These are phyloP conservation scores for Auxenochlorella pyrenoidosa DNA, from an alignment of 139 green algal genomes.

Conservation along the genomic window DNA sequence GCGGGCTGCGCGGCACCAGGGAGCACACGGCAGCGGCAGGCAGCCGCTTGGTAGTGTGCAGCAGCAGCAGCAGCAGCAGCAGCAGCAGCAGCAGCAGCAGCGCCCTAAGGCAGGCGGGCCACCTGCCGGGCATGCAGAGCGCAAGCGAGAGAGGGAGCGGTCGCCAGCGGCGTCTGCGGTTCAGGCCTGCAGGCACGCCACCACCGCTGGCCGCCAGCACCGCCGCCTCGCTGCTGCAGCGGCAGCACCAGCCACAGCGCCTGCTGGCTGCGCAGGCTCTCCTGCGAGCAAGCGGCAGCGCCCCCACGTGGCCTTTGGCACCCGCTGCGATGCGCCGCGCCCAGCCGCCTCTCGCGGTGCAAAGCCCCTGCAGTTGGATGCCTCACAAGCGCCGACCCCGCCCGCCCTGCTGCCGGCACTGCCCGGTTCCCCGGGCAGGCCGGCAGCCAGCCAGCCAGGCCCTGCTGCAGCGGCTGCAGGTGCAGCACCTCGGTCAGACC, in stretches of 20 bases:
- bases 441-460: background rate
- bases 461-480: background rate
- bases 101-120: background rate
- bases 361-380: background rate
- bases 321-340: slow-evolving; percentile 13
- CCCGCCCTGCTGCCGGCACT: slow-evolving; percentile 1
- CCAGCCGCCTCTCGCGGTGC: background rate
- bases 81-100: background rate
- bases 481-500: background rate
- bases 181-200: background rate
- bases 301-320: slow-evolving; percentile 24
- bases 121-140: background rate
- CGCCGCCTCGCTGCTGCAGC: no score
- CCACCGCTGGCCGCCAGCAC: no score
- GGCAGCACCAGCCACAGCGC: no score
- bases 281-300: slow-evolving; percentile 14
- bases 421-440: background rate
- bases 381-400: background rate
- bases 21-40: background rate
- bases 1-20: background rate
- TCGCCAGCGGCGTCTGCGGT: no score
- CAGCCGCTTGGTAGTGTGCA: slow-evolving; percentile 12
- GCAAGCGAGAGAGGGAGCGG: background rate
- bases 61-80: background rate
- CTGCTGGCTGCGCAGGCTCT: background rate